Conservation (phyloP, 352 stramenopile species). For the Phytophthora multivora region DNA sequence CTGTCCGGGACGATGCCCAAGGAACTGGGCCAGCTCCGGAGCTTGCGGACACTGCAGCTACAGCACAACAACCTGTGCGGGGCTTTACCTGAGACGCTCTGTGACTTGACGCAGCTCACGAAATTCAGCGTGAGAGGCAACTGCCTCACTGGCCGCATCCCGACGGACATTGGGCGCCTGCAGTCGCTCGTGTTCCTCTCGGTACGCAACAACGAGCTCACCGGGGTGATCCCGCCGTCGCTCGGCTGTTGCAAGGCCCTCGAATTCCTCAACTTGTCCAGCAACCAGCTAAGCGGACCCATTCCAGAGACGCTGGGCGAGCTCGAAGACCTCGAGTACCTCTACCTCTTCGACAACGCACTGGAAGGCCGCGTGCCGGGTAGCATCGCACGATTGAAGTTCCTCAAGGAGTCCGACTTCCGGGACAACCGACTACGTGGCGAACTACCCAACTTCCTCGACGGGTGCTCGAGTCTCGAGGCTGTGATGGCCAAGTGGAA, state of each 20-base stretch:
- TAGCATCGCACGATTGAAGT: conserved; percentile 73
- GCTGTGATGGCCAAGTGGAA: conserved; percentile 88
- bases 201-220: conserved; percentile 84
- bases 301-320: conserved; percentile 78
- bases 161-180: conserved; percentile 64
- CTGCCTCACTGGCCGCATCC: conserved; percentile 71
- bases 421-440: conserved; percentile 75
- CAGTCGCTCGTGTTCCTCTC: conserved; percentile 82
- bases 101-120: conserved; percentile 56
- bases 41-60: conserved; percentile 75
- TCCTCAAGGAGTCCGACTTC: conserved; percentile 82
- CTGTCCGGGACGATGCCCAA: conserved; percentile 61
- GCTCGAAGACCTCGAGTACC: conserved; percentile 77
- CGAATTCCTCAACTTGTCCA: conserved; percentile 88
- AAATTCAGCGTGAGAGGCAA: conserved; percentile 84
- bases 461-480: conserved; percentile 78
- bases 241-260: conserved; percentile 76
- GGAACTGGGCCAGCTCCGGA: conserved; percentile 58
- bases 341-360: conserved; percentile 89
- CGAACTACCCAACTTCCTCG: conserved; percentile 83
- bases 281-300: conserved; percentile 71
- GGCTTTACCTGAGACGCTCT: conserved; percentile 54
- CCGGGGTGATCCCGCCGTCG: conserved; percentile 64
- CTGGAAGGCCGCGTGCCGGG: conserved; percentile 72
- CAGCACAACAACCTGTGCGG: conserved; percentile 85